Conservation (phyloP, 805 yeast species). For the Cyberlindnera bimundalis region DNA sequence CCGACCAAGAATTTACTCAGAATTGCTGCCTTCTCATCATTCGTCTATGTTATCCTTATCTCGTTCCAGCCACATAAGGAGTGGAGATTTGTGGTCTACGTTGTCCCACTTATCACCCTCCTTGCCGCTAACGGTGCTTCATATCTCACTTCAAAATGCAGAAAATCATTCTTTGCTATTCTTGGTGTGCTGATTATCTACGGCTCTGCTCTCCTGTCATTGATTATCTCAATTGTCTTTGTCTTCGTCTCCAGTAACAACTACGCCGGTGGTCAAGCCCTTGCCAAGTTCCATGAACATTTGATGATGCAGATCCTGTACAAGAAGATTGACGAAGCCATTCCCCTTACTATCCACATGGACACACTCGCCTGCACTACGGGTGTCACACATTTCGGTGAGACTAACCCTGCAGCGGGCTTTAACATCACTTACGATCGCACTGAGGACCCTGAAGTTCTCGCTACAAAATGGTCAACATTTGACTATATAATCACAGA, state of each 20-base stretch:
- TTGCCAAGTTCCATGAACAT: slow-evolving; percentile 47
- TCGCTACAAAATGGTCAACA: slow-evolving; percentile 41
- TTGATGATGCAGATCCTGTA: slow-evolving; percentile 23
- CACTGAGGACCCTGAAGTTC: slow-evolving; percentile 49
- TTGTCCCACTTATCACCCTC: slow-evolving; percentile 64
- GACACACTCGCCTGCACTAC: slow-evolving; percentile 84
- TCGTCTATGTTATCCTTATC: slow-evolving; percentile 56
- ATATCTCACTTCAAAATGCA: slow-evolving; percentile 24
- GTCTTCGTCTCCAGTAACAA: slow-evolving; percentile 65
- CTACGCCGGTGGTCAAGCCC: slow-evolving; percentile 88
- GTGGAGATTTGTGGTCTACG: slow-evolving; percentile 84
- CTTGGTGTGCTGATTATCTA: slow-evolving; percentile 16
- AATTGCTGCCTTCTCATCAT: slow-evolving; percentile 46
- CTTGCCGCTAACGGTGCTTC: slow-evolving; percentile 62
- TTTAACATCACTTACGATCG: slow-evolving; percentile 59
- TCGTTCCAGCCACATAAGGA: slow-evolving; percentile 91
- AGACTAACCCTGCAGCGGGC: slow-evolving; percentile 37
- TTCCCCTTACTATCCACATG: slow-evolving; percentile 52
- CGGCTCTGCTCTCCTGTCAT: slow-evolving; percentile 32
- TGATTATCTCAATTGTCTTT: slow-evolving; percentile 45
- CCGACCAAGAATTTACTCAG: slow-evolving; percentile 35
- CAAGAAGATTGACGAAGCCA: slow-evolving; percentile 15
- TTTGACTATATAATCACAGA: slow-evolving; percentile 52
- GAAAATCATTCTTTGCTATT: slow-evolving; percentile 16
- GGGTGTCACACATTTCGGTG: slow-evolving; percentile 76